Evolutionary conservation across 1,139 yeast species (phyloP).

Genomic region (Diutina sp.): DNA sequence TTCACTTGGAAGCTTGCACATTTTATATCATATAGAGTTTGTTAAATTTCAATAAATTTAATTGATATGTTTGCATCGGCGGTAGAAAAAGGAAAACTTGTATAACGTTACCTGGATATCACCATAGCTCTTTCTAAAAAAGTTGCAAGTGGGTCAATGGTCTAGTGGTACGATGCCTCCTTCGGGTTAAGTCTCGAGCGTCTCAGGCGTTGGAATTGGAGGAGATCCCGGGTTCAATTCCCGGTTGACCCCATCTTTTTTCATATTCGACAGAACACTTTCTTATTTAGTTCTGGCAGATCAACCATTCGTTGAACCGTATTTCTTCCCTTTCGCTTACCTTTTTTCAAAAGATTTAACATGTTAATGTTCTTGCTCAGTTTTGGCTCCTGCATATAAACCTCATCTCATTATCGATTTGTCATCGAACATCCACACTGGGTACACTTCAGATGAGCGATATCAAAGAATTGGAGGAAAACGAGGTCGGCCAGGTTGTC

Average conservation of each 20-base stretch:
- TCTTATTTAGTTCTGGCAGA: not conserved
- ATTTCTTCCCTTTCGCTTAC: too few species aligned
- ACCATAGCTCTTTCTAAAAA: too few species aligned
- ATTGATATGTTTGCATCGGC: too few species aligned
- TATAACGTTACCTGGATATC: too few species aligned
- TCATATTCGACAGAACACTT: too few species aligned
- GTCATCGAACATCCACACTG: not conserved
- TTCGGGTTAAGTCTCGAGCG: not conserved
- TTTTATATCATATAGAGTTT: too few species aligned
- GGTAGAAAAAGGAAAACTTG: too few species aligned
- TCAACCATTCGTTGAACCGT: not conserved
- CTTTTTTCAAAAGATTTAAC: not conserved
- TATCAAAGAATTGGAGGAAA: constrained; percentile 25
- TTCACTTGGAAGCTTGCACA: too few species aligned
- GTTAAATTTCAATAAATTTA: too few species aligned
- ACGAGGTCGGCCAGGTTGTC: constrained; percentile 53
- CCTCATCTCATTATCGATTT: not conserved
- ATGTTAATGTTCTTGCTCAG: too few species aligned
- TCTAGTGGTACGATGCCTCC: not conserved
- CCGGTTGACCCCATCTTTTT: not conserved
- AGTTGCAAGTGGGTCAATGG: not conserved
- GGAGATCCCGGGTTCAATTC: not conserved
- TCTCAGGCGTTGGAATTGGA: not conserved
- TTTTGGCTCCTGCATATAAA: not conserved
- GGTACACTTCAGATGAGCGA: constrained; percentile 2